These are phyloP conservation scores for Poa annua DNA, from an alignment of 176 grass and related monocot species.

Conservation along the genomic window DNA sequence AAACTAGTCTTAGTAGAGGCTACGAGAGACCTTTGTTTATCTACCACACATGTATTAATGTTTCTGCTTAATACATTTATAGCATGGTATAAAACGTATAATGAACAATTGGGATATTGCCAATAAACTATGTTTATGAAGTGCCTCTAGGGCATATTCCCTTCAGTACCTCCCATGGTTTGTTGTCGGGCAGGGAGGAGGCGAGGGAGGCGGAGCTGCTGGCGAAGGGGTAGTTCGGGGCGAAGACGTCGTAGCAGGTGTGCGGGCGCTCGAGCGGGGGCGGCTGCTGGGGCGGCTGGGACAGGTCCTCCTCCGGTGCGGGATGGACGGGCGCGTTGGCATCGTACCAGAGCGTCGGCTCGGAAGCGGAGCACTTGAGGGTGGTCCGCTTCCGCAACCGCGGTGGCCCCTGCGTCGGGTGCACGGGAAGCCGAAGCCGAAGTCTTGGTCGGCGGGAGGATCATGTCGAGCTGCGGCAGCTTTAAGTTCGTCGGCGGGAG, in stretches of 20 bases:
- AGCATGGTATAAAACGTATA: no score
- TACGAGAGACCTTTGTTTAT: no score
- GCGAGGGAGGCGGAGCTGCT: constrained; percentile 24
- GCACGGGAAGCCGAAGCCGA: not conserved
- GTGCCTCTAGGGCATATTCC: no score
- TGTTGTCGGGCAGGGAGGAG: not conserved
- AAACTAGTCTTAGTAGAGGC: no score
- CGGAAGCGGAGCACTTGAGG: constrained; percentile 47
- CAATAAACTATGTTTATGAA: no score
- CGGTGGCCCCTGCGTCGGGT: not conserved
- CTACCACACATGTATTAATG: no score
- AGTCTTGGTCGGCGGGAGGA: no score
- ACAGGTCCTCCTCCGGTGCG: not conserved
- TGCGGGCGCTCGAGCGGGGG: constrained; percentile 40
- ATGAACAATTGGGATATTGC: no score
- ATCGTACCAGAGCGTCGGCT: constrained; percentile 42
- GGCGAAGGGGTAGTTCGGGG: not conserved
- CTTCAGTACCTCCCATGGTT: not conserved
- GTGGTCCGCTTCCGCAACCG: not conserved
- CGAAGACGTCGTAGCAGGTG: constrained; percentile 55
- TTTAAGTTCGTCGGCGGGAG: no score
- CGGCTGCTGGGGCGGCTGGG: constrained; percentile 32
- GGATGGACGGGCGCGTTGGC: constrained; percentile 27
- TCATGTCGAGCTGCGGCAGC: no score
- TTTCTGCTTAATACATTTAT: no score